These are phyloP conservation scores for Trichoderma cornu-damae DNA, from an alignment of 2,329 filamentous ascomycete genomes.

Conservation along the genomic window DNA sequence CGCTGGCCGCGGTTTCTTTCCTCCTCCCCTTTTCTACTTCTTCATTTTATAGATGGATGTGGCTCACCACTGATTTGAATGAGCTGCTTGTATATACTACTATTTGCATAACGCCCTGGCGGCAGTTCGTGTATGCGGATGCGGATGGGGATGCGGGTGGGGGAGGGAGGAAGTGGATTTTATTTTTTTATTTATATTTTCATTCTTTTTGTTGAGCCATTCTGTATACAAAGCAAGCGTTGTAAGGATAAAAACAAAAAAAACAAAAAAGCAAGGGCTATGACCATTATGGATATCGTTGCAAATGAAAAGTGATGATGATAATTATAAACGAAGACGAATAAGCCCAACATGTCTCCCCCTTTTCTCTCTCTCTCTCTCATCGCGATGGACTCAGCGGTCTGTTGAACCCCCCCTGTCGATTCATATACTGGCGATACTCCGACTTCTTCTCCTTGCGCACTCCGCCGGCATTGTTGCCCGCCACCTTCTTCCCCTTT, in stretches of 20 bases:
- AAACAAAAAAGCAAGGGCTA: background rate
- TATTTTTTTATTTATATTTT: too few relatives aligned
- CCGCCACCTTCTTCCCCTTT: constrained; percentile 80
- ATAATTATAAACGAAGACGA: background rate
- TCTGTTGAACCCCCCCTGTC: constrained; percentile 74
- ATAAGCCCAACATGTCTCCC: background rate
- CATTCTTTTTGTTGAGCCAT: background rate
- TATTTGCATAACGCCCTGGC: background rate
- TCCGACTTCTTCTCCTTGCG: constrained; percentile 90
- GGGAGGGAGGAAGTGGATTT: too few relatives aligned
- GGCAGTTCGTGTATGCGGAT: background rate
- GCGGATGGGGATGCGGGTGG: too few relatives aligned
- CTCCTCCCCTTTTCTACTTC: background rate
- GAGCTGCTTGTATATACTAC: background rate
- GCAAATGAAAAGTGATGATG: background rate
- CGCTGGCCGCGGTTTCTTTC: background rate
- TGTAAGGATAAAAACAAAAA: background rate
- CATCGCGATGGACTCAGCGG: constrained; percentile 58
- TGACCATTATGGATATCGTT: constrained; percentile 16
- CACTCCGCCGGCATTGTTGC: constrained; percentile 78
- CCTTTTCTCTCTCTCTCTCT: background rate
- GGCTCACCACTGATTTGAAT: background rate
- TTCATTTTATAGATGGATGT: background rate
- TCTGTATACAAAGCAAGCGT: background rate
- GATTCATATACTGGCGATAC: constrained; percentile 97